Base-by-base conservation (phyloP, 2,329 filamentous ascomycete species). In the Hypocreales sp. region DNA sequence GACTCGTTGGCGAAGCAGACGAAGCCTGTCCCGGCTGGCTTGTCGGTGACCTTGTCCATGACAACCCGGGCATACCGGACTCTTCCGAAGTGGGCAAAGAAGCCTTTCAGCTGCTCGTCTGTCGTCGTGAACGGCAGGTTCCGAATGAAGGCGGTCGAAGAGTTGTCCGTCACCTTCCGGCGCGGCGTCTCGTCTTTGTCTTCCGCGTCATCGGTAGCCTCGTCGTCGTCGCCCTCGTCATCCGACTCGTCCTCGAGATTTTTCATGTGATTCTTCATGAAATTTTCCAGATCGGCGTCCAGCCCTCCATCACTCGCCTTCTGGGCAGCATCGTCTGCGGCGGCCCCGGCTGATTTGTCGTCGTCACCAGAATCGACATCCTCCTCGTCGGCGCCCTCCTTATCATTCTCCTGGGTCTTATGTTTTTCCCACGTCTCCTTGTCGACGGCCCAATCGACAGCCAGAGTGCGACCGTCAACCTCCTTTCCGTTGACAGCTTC, bases 361-460 rank as follows among this genome's bases (percentile, higher is more conserved):
- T 51, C 46, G n/a, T 47, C 53, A 7, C 50, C 48, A n/a, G 50
- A 49, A 5, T 52, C 48, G 5, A 36, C 36, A 8, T 41, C 39
- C 11, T 57, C 50, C 6, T 48, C 50, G 20, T 49, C 53, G 12
- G 51, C 49, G 10, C 50, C 51, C 10, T 53, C 50, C 5, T 39
- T 36, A 4, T 40, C 41, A 9, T 25, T 43, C 5, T 56, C 50
- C 3, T 47, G 48, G 2, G 46, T 41, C 17, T 72, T 64, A 36
- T 73, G 61, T 34, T 72, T 64, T 35, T 86, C 69, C 83, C 83
- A 98, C 6, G 77, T 73, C 22, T 76, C 67, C 57, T 92, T 93
- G 34, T 94, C 83, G 4, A 95, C 84, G 18, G 92, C 87, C 82
- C 83, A 98, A 55, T 98, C 90, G 6, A 98, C 90, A 16, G 87